These are phyloP conservation scores for Ganoderma lucidum DNA, from an alignment of 1,284 basidiomycete species.

Conservation along the genomic window DNA sequence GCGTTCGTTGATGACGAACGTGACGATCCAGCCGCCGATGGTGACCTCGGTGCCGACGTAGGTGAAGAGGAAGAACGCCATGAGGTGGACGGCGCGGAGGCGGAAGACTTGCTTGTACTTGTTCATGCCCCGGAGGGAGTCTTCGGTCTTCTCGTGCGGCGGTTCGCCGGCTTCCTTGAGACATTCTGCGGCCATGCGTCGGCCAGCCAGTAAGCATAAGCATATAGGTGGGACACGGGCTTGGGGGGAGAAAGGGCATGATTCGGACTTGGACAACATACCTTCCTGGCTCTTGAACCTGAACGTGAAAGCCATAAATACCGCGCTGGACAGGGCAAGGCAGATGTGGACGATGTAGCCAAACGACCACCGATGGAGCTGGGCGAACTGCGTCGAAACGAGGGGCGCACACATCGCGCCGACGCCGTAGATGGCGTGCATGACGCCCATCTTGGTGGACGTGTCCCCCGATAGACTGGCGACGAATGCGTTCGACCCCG, in stretches of 20 bases:
- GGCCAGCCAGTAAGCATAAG: neutral
- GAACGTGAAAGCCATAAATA: constrained; percentile 57
- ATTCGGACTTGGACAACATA: constrained; percentile 30
- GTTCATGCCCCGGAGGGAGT: constrained; percentile 36
- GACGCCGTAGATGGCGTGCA: constrained; percentile 58
- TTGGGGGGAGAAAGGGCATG: no score
- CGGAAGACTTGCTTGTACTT: constrained; percentile 49
- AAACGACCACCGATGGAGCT: constrained; percentile 60
- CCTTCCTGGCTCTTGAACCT: constrained; percentile 61
- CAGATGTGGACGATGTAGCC: constrained; percentile 69
- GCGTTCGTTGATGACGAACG: constrained; percentile 52
- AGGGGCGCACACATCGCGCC: constrained; percentile 69
- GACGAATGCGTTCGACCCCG: constrained; percentile 64
- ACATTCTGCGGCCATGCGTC: constrained; percentile 36
- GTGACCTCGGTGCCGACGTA: constrained; percentile 59
- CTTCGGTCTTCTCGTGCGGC: constrained; percentile 34
- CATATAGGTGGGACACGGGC: neutral
- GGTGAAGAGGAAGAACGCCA: constrained; percentile 52
- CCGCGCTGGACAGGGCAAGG: constrained; percentile 55
- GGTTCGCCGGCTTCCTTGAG: constrained; percentile 43
- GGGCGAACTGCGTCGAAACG: constrained; percentile 67
- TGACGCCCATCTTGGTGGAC: constrained; percentile 64
- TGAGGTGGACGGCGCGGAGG: constrained; percentile 47
- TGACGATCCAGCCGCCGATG: constrained; percentile 60
- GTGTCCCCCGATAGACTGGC: constrained; percentile 54